A percentile compares a stretch with the other conserved stretches of the same genome.
These are phyloP conservation scores for Clonostachys solani DNA, from an alignment of 2,329 filamentous ascomycete genomes.

Conservation along the genomic window DNA sequence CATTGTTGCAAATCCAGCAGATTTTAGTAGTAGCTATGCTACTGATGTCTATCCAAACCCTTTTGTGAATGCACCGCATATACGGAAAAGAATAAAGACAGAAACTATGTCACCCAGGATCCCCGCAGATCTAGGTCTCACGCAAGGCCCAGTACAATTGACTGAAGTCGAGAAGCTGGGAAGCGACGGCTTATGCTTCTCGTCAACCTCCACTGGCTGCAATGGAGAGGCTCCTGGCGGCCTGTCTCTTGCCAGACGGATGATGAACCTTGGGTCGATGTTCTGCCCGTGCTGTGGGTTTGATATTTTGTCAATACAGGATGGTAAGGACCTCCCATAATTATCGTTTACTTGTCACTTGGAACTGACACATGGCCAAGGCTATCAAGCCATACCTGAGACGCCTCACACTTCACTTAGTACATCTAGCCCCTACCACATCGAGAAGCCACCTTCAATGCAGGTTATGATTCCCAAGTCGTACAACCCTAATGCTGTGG, in stretches of 20 bases:
- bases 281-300: slow-evolving; percentile 25
- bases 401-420: slow-evolving; percentile 17
- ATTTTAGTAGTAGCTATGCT: too few relatives aligned
- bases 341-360: not conserved
- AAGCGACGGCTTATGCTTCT: not conserved
- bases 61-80: not conserved
- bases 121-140: too few relatives aligned
- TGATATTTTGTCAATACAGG: slow-evolving; percentile 12
- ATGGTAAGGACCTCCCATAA: slow-evolving; percentile 18
- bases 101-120: not conserved
- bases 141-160: too few relatives aligned
- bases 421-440: slow-evolving; percentile 21
- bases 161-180: too few relatives aligned
- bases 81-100: not conserved
- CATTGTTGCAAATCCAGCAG: too few relatives aligned
- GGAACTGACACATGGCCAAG: slow-evolving; percentile 13
- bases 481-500: not conserved
- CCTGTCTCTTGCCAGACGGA: slow-evolving; percentile 16
- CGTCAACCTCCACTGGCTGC: not conserved
- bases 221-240: not conserved
- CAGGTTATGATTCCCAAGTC: not conserved
- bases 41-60: too few relatives aligned
- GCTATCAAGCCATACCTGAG: slow-evolving; percentile 23
- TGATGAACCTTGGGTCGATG: slow-evolving; percentile 18
- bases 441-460: slow-evolving; percentile 14